These are phyloP conservation scores for Pichia eremophila DNA, from an alignment of 805 yeast species.

Conservation along the genomic window DNA sequence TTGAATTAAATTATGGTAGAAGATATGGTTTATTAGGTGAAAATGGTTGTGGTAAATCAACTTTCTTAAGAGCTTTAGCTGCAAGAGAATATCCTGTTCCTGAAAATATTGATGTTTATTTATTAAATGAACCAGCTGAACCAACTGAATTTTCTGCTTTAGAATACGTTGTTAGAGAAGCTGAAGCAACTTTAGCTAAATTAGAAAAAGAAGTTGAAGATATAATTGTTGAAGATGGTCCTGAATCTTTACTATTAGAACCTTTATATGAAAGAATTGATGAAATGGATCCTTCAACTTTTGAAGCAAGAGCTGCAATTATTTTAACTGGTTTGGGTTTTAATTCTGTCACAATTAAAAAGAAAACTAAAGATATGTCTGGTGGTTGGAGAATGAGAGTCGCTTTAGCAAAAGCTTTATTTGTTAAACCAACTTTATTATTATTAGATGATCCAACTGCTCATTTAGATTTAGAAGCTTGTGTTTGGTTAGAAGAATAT, in stretches of 20 bases:
- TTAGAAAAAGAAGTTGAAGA: slow-evolving; percentile 88
- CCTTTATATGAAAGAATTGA: slow-evolving; percentile 92
- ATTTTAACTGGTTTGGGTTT: slow-evolving; percentile 97
- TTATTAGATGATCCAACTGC: slow-evolving; percentile 98
- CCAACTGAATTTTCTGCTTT: slow-evolving; percentile 87
- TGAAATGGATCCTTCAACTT: slow-evolving; percentile 90
- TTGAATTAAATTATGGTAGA: slow-evolving; percentile 95
- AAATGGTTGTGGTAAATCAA: slow-evolving; percentile 98
- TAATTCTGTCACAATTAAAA: slow-evolving; percentile 74
- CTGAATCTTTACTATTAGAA: slow-evolving; percentile 80
- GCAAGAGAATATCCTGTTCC: slow-evolving; percentile 96
- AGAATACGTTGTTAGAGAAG: slow-evolving; percentile 95
- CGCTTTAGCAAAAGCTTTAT: slow-evolving; percentile 93
- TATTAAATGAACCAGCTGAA: slow-evolving; percentile 95
- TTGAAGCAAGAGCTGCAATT: slow-evolving; percentile 92
- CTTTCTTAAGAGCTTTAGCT: slow-evolving; percentile 86
- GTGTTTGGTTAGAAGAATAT: slow-evolving; percentile 99
- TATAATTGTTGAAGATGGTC: slow-evolving; percentile 82
- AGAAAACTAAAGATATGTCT: slow-evolving; percentile 97
- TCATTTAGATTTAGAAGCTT: slow-evolving; percentile 97
- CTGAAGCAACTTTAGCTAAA: slow-evolving; percentile 84
- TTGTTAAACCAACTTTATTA: slow-evolving; percentile 93
- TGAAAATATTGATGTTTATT: slow-evolving; percentile 79
- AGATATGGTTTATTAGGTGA: slow-evolving; percentile 96
- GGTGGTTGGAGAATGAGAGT: slow-evolving; percentile 99